These are phyloP conservation scores for Glonium stellatum DNA, from an alignment of 495 filamentous ascomycete species.

Conservation along the genomic window DNA sequence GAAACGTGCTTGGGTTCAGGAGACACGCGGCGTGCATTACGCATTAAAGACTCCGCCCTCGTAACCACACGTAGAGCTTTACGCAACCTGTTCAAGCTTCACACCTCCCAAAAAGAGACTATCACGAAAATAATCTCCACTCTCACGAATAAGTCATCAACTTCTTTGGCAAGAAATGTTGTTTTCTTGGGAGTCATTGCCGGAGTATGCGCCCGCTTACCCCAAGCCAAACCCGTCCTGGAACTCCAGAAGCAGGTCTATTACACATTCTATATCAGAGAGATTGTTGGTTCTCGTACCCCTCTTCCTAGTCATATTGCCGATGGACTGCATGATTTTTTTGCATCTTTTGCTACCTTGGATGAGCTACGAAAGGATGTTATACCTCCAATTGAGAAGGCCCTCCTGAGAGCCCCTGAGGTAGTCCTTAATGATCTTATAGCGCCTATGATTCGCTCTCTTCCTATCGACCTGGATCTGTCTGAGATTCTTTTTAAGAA, in stretches of 20 bases:
- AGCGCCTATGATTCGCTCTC: constrained; percentile 56
- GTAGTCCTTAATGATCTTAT: constrained; percentile 75
- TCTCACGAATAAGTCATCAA: constrained; percentile 58
- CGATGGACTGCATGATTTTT: constrained; percentile 73
- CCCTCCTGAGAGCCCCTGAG: constrained; percentile 81
- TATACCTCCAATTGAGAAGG: constrained; percentile 77
- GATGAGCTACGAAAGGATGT: constrained; percentile 72
- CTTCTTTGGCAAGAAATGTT: constrained; percentile 61
- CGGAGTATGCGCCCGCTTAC: constrained; percentile 70
- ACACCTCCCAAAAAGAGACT: constrained; percentile 49
- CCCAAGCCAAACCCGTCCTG: constrained; percentile 50
- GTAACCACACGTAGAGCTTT: constrained; percentile 49
- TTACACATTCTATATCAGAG: constrained; percentile 72
- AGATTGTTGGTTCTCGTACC: constrained; percentile 73
- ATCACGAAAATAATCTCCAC: constrained; percentile 57
- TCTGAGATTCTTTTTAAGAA: constrained; percentile 61
- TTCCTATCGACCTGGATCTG: constrained; percentile 66
- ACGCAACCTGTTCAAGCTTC: constrained; percentile 56
- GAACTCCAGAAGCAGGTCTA: constrained; percentile 60
- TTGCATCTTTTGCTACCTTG: constrained; percentile 60
- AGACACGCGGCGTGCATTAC: constrained; percentile 46
- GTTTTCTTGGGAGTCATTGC: constrained; percentile 74
- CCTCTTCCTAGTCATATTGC: constrained; percentile 65
- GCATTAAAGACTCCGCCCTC: constrained; percentile 21
- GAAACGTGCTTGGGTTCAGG: constrained; percentile 66